Evolutionary conservation across 441 rosid species (phyloP), one percentile per base, ranked within the genome.

Genomic region (Euphorbia corollata): DNA sequence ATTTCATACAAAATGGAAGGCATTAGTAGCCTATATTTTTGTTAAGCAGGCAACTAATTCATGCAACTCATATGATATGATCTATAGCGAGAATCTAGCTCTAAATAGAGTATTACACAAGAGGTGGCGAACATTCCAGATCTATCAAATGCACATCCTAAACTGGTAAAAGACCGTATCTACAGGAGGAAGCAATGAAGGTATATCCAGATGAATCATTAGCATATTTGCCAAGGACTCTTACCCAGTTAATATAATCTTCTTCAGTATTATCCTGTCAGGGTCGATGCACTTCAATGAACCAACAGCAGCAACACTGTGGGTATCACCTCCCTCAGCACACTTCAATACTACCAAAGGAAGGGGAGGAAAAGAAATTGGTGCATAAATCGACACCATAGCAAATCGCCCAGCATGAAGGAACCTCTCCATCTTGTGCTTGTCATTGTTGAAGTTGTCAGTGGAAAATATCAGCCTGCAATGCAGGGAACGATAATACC

Each of bases 351-450:
- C 97, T 57, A 94, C 80, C 82, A 88, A 68, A 71, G 97, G 99
- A 76, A 86, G 97, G 45, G 92, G 70, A 47, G 92, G 88, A 81
- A 89, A 94, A 24, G 87, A 86, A 75, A 94, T 85, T 36, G 97
- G 97, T n/a, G 92, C 97, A 73, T 85, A 94, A 61, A 88, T 71
- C 57, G 97, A 94, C 71, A 97, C 99, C 3, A 86, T 65, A 2
- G 88, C 83, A 75, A 89, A 91, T 64, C 85, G 68, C 7, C 97
- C 96, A 0, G 93, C 80, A 63, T 89, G 99, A 70, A 94, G 89
- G 77, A 91, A 91, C 69, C 97, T 89, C 78, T 88, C 97, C 99
- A 94, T 91, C 85, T 91, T 87, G 78, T 88, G 90, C 78, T 89
- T 94, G 79, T 86, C 97, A 15, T 96, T 85, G 65, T 83, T 85